Evolutionary conservation across 345 rosid species (phyloP), one percentile per base, ranked within the genome.

Genomic region (Microthlaspi erraticum): DNA sequence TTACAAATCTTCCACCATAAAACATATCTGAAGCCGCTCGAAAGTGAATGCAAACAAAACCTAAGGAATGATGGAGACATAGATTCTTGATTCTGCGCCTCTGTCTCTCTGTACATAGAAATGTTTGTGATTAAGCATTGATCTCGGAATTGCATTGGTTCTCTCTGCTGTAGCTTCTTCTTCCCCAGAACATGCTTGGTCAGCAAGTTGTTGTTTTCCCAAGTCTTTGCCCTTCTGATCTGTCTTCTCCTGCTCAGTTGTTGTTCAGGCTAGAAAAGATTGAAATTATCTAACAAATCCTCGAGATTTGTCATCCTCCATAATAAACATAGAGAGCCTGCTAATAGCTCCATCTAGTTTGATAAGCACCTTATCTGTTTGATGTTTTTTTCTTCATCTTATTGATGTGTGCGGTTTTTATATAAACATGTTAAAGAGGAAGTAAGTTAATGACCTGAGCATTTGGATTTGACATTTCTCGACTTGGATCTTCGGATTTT

Each of bases 131-230:
- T 88, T 83, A 93, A 26, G 97, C 84, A 64, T 89, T 94, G 71
- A 94, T 94, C 73, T 94, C 99, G 3, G 99, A 94, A 54, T 92
- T 89, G 87, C 99, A 94, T 56, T 86, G 99, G 36, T 94, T 85
- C 84, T 94, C 99, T 81, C 99, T 83, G 80, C 92, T 94, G 79
- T 97, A 91, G 86, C 98, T 94, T 81, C 99, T 88, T 79, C 96
- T 82, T 66, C 98, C 90, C 99, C 99, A 94, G 43, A 94, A 91
- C 96, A 94, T 88, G 70, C 87, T 90, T 20, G 99, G n/a, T n/a
- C n/a, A 88, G 58, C 99, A 94, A 20, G 82, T 91, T 11, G 82
- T 89, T 16, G 96, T 86, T 73, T 88, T 91, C 76, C 84, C 99
- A 71, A 83, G 80, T 68, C 96, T 79, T 1, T 90, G 77, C 72